Percentiles rank a stretch among this genome's conserved stretches.
Evolutionary conservation across 805 yeast species (phyloP).

Genomic region (Wickerhamiella siamensis): DNA sequence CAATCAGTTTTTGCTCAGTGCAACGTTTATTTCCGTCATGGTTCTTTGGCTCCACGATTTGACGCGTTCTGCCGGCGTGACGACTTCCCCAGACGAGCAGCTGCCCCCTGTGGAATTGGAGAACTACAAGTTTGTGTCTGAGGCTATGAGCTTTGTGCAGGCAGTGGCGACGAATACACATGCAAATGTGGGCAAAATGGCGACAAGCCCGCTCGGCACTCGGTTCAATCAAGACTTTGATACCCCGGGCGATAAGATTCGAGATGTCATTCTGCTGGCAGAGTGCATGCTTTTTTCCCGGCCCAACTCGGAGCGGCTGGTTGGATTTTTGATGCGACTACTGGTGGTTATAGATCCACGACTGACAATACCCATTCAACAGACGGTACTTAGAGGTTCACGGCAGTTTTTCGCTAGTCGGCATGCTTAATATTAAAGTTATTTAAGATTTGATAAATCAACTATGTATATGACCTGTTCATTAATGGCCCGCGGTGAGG

Average conservation of each 20-base stretch:
- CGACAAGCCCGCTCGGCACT: neutral
- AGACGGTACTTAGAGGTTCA: constrained; percentile 7
- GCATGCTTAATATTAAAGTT: neutral
- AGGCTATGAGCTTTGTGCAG: constrained; percentile 16
- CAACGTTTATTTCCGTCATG: constrained; percentile 19
- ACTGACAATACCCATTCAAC: constrained; percentile 7
- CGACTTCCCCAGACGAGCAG: neutral
- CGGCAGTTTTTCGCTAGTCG: neutral
- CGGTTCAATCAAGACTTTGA: no score
- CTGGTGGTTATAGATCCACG: constrained; percentile 14
- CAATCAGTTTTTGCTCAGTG: constrained; percentile 17
- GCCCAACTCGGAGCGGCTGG: constrained; percentile 11
- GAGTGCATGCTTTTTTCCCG: constrained; percentile 17
- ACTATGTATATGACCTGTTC: no score
- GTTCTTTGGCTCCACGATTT: constrained; percentile 21
- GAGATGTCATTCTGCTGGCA: constrained; percentile 12
- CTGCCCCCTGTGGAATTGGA: constrained; percentile 8
- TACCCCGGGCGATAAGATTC: constrained; percentile 1
- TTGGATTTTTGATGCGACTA: constrained; percentile 12
- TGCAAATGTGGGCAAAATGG: neutral
- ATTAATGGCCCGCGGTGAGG: no score
- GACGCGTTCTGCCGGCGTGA: constrained; percentile 2
- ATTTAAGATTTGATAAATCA: no score
- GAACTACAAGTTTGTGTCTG: constrained; percentile 16
- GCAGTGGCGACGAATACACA: constrained; percentile 7